Conservation (phyloP, 495 filamentous ascomycete species). For the Elasticomyces elasticus region DNA sequence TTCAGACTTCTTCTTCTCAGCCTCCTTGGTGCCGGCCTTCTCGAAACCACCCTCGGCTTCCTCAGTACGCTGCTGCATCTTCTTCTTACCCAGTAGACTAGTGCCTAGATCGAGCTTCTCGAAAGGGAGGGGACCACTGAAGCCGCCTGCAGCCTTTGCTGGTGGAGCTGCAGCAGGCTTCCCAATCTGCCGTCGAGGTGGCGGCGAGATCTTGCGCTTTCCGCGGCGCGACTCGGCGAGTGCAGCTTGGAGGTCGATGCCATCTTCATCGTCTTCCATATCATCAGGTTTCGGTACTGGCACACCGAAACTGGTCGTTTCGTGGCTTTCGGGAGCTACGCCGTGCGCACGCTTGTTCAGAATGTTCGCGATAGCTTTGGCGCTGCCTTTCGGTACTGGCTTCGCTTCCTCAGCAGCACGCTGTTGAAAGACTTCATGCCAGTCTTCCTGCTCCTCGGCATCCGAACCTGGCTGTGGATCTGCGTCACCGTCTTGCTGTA, state of each 20-base stretch:
- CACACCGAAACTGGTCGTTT: conserved; percentile 16
- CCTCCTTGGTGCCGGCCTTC: conserved; percentile 31
- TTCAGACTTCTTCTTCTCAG: conserved; percentile 32
- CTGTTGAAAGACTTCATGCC: conserved; percentile 38
- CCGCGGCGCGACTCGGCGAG: conserved; percentile 40
- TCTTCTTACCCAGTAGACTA: conserved; percentile 46
- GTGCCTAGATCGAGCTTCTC: conserved; percentile 67
- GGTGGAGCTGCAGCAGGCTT: conserved; percentile 4
- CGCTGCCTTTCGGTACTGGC: conserved; percentile 43
- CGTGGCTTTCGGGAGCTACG: conserved; percentile 34
- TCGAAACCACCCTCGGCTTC: conserved; percentile 63
- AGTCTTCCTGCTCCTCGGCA: conserved; percentile 36
- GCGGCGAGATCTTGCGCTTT: conserved; percentile 27
- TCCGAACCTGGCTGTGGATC: conserved; percentile 36
- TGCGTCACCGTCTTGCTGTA: conserved; percentile 40
- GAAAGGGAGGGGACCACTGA: conserved; percentile 80
- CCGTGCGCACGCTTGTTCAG: conserved; percentile 53
- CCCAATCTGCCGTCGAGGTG: conserved; percentile 13
- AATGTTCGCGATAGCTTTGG: conserved; percentile 50
- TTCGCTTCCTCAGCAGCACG: conserved; percentile 42
- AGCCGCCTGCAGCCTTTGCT: conserved; percentile 36
- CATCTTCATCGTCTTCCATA: conserved; percentile 46
- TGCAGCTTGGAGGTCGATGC: conserved; percentile 52
- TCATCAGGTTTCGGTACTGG: conserved; percentile 15
- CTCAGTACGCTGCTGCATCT: conserved; percentile 33